Conservation (phyloP, 2,329 filamentous ascomycete species). For the Graphiopsis chlorocephala region DNA sequence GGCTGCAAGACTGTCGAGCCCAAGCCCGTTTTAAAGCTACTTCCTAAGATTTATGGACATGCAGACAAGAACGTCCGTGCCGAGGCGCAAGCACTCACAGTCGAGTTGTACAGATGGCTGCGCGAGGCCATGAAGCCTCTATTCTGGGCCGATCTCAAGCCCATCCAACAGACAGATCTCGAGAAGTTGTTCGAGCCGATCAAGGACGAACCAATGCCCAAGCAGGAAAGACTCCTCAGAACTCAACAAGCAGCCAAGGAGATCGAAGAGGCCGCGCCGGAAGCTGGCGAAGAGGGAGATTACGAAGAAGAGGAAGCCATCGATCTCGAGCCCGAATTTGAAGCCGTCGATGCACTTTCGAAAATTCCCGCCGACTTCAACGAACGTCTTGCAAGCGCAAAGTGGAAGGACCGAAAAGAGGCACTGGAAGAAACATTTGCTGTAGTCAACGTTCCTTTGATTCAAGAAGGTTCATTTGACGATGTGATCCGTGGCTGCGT, state of each 20-base stretch:
- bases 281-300: constrained; percentile 52
- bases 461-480: constrained; percentile 86
- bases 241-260: constrained; percentile 85
- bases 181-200: constrained; percentile 93
- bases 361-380: constrained; percentile 79
- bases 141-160: constrained; percentile 94
- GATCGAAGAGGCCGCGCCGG: constrained; percentile 58
- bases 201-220: constrained; percentile 80
- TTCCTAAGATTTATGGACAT: constrained; percentile 91
- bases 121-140: constrained; percentile 97
- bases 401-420: constrained; percentile 98
- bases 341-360: constrained; percentile 80
- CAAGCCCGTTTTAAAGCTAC: constrained; percentile 80
- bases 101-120: constrained; percentile 95
- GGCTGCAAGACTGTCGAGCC: constrained; percentile 93
- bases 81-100: constrained; percentile 84
- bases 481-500: constrained; percentile 81
- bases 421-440: constrained; percentile 78
- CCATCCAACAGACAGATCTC: constrained; percentile 89
- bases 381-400: constrained; percentile 81
- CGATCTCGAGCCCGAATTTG: constrained; percentile 63
- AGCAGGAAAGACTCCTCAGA: constrained; percentile 83
- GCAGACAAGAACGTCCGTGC: constrained; percentile 97
- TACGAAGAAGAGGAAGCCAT: constrained; percentile 66
- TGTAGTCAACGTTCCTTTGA: constrained; percentile 77